These are phyloP conservation scores for Chaetomidium leptoderma DNA, from an alignment of 495 filamentous ascomycete genomes.

Conservation along the genomic window DNA sequence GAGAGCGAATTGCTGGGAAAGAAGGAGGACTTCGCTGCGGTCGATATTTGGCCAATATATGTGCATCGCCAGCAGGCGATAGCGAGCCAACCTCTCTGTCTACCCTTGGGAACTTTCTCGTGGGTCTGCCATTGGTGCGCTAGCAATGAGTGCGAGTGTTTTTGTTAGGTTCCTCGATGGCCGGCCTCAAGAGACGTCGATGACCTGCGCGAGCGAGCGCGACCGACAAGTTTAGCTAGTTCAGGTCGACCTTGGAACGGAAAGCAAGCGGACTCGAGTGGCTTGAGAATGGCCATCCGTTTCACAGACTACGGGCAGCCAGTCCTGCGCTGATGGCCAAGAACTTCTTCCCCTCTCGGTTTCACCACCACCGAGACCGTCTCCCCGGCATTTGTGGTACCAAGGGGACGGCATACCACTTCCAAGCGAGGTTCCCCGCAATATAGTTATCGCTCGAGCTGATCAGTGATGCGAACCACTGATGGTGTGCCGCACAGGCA, in stretches of 20 bases:
- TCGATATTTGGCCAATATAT: conserved; percentile 28
- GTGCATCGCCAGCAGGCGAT: conserved; percentile 9
- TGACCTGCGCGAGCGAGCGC: not conserved
- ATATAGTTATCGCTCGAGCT: not conserved
- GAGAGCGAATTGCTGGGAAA: conserved; percentile 12
- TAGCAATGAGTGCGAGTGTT: not conserved
- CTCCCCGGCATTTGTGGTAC: conserved; percentile 23
- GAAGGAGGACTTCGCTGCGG: conserved; percentile 12
- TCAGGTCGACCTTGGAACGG: not conserved
- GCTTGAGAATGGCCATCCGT: too few species aligned
- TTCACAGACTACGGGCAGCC: too few species aligned
- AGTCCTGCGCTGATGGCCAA: conserved; percentile 1
- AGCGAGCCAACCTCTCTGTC: not conserved
- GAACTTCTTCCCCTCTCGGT: conserved; percentile 1
- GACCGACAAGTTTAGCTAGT: not conserved
- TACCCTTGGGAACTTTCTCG: not conserved
- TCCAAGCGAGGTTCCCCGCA: conserved; percentile 21
- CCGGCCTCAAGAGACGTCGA: not conserved
- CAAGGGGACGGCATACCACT: conserved; percentile 14
- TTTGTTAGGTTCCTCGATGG: not conserved
- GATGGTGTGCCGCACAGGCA: too few species aligned
- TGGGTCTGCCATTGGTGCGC: conserved; percentile 1
- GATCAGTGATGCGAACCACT: too few species aligned
- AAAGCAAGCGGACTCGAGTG: too few species aligned
- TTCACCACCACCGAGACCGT: conserved; percentile 12